Evolutionary conservation across 2,329 filamentous ascomycete genomes (phyloP).

Genomic region (Apiospora malaysiana): DNA sequence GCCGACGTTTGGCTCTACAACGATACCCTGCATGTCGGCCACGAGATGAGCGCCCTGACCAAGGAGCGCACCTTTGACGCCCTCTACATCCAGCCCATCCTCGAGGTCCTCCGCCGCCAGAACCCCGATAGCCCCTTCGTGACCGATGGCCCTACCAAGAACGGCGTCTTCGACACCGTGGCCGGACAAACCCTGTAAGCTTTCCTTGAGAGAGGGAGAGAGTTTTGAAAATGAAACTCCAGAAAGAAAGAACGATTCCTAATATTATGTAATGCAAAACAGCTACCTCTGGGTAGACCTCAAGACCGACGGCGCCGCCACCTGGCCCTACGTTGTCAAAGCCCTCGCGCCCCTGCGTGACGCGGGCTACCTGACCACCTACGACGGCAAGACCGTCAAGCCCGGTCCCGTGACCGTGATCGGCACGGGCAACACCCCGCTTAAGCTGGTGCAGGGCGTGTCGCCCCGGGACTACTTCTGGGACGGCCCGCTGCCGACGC

Average conservation of each 20-base stretch:
- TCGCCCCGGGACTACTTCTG: constrained; percentile 65
- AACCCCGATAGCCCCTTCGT: constrained; percentile 53
- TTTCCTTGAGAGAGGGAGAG: too few relatives aligned
- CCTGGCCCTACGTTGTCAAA: constrained; percentile 56
- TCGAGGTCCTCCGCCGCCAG: constrained; percentile 59
- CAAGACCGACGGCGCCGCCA: constrained; percentile 59
- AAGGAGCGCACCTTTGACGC: constrained; percentile 59
- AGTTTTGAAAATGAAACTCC: neutral
- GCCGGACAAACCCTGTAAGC: constrained; percentile 52
- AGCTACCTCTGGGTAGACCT: constrained; percentile 68
- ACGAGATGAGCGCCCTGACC: constrained; percentile 58
- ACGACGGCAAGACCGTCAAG: constrained; percentile 53
- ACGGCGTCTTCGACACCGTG: constrained; percentile 59
- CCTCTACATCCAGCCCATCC: constrained; percentile 68
- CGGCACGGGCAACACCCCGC: constrained; percentile 66
- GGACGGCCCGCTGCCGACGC: constrained; percentile 46
- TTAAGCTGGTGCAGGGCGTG: constrained; percentile 56
- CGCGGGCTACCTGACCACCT: constrained; percentile 57
- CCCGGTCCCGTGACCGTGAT: constrained; percentile 68
- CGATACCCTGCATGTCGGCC: constrained; percentile 63
- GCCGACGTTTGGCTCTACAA: constrained; percentile 69
- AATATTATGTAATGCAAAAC: neutral
- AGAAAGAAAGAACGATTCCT: neutral
- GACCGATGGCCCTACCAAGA: constrained; percentile 41
- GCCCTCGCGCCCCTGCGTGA: constrained; percentile 63